Conservation (phyloP, 2,329 filamentous ascomycete genomes). For the Xylariales sp. region DNA sequence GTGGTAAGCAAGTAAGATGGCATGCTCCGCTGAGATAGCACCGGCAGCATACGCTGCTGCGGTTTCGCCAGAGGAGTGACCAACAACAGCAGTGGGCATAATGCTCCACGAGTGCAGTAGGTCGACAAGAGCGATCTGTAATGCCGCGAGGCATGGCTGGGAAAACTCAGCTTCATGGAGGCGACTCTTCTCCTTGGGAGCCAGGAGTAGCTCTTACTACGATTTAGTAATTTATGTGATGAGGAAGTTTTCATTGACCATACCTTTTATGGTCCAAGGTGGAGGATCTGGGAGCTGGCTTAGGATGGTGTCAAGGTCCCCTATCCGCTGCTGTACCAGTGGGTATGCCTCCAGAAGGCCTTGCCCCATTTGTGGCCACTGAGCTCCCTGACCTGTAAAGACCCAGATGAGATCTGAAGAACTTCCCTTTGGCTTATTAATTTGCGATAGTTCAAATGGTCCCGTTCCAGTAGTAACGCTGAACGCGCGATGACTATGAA, state of each 20-base stretch:
- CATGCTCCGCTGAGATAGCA: not conserved
- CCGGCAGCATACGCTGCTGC: conserved; percentile 22
- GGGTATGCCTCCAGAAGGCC: not conserved
- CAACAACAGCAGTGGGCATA: conserved; percentile 19
- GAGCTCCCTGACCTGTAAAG: not conserved
- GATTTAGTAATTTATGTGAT: not conserved
- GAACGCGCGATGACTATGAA: not conserved
- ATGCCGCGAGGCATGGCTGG: not conserved
- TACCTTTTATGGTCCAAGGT: not conserved
- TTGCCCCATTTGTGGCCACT: not conserved
- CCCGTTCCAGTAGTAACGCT: too few relatives aligned
- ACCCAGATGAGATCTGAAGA: not conserved
- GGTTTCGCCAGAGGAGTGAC: conserved; percentile 31
- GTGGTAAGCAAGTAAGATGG: not conserved
- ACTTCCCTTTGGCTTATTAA: not conserved
- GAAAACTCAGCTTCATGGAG: not conserved
- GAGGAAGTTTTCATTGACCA: not conserved
- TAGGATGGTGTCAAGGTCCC: not conserved
- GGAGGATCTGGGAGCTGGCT: not conserved
- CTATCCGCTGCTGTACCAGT: not conserved
- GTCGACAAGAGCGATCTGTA: conserved; percentile 30
- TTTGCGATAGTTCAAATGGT: not conserved
- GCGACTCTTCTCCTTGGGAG: not conserved
- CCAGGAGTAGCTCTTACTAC: too few relatives aligned
- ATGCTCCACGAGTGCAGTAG: conserved; percentile 24